Percentiles rank a stretch among this genome's conserved stretches.
These are phyloP conservation scores for Cylindrodendrum hubeiense DNA, from an alignment of 2,329 filamentous ascomycete species.

Conservation along the genomic window DNA sequence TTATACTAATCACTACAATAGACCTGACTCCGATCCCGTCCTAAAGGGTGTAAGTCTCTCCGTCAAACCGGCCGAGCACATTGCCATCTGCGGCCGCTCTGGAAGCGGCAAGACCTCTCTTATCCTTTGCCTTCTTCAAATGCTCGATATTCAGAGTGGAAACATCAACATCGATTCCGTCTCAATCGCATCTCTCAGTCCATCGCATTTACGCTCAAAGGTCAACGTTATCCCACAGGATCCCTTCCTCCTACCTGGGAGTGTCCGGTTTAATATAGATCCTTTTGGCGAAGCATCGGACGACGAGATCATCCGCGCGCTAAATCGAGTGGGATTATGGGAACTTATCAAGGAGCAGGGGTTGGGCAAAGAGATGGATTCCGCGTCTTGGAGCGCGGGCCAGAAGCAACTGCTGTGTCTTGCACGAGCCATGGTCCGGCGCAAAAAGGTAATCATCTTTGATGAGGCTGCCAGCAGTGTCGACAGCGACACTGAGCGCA, in stretches of 20 bases:
- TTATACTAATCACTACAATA: neutral
- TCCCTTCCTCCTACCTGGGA: slow-evolving; percentile 61
- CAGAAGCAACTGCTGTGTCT: slow-evolving; percentile 60
- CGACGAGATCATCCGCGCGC: neutral
- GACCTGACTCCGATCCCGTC: slow-evolving; percentile 32
- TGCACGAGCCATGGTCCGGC: slow-evolving; percentile 50
- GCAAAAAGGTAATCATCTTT: slow-evolving; percentile 51
- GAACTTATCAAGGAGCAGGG: slow-evolving; percentile 41
- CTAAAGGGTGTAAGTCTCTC: slow-evolving; percentile 46
- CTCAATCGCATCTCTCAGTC: slow-evolving; percentile 46
- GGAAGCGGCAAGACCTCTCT: slow-evolving; percentile 54
- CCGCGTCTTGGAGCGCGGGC: slow-evolving; percentile 52
- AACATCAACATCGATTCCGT: slow-evolving; percentile 27
- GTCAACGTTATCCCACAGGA: slow-evolving; percentile 61
- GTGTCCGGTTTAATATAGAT: slow-evolving; percentile 62
- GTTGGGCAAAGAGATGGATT: slow-evolving; percentile 49
- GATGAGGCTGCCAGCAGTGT: slow-evolving; percentile 55
- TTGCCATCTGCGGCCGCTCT: slow-evolving; percentile 59
- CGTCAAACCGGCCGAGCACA: slow-evolving; percentile 50
- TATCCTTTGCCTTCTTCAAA: slow-evolving; percentile 58
- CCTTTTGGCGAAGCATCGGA: slow-evolving; percentile 46
- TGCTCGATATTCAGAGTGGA: slow-evolving; percentile 54
- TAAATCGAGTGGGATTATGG: slow-evolving; percentile 42
- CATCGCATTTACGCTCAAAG: slow-evolving; percentile 46
- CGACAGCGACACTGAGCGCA: slow-evolving; percentile 49